These are phyloP conservation scores for Hepatocystis sp. DNA, from an alignment of 169 alveolate species.

Conservation along the genomic window DNA sequence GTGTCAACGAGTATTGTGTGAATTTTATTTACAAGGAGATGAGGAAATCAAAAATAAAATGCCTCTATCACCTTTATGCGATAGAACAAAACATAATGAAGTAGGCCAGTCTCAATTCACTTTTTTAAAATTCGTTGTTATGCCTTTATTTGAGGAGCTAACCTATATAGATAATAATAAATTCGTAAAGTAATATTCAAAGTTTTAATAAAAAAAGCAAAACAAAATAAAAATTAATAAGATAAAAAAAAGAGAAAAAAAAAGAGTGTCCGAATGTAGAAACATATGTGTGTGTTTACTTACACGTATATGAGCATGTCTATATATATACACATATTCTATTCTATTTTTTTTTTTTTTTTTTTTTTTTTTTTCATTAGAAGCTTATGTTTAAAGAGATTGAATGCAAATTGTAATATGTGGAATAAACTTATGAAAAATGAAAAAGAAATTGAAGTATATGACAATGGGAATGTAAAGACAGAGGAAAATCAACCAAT, in stretches of 20 bases:
- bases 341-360: not conserved
- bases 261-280: no score
- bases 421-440: slow-evolving; percentile 64
- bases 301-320: slow-evolving; percentile 4
- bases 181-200: slow-evolving; percentile 35
- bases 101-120: slow-evolving; percentile 95
- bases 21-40: slow-evolving; percentile 93
- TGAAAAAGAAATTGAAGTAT: slow-evolving; percentile 57
- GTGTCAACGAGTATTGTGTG: slow-evolving; percentile 90
- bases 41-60: slow-evolving; percentile 92
- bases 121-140: slow-evolving; percentile 92
- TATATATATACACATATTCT: slow-evolving; percentile 8
- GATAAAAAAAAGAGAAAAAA: no score
- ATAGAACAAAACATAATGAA: slow-evolving; percentile 92
- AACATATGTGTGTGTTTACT: not conserved
- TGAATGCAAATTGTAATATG: slow-evolving; percentile 45
- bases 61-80: slow-evolving; percentile 96
- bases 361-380: not conserved
- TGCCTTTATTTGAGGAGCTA: slow-evolving; percentile 91
- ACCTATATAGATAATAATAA: slow-evolving; percentile 59
- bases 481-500: slow-evolving; percentile 10
- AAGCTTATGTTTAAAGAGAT: slow-evolving; percentile 48
- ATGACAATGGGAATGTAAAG: slow-evolving; percentile 6
- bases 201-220: no score
- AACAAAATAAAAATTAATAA: no score